Percentiles rank a stretch among this genome's conserved stretches.
These are phyloP conservation scores for Lepiota venenata DNA, from an alignment of 768 basidiomycete genomes.

Conservation along the genomic window DNA sequence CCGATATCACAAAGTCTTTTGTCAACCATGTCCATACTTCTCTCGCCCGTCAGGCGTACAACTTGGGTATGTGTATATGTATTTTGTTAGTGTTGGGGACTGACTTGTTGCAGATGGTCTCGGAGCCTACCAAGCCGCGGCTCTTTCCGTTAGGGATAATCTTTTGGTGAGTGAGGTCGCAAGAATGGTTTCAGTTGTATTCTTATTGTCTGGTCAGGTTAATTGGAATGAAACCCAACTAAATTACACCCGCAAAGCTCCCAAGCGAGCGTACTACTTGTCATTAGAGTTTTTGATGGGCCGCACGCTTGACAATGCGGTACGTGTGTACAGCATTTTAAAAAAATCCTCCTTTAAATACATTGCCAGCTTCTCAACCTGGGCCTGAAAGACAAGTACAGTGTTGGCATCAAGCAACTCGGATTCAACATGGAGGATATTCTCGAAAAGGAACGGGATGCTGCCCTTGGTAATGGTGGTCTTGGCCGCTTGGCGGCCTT, in stretches of 20 bases:
- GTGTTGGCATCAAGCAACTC: slow-evolving; percentile 63
- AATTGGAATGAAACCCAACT: slow-evolving; percentile 88
- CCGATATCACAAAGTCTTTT: slow-evolving; percentile 66
- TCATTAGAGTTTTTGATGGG: slow-evolving; percentile 94
- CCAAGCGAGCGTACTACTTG: slow-evolving; percentile 92
- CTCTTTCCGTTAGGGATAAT: slow-evolving; percentile 84
- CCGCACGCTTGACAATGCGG: slow-evolving; percentile 68
- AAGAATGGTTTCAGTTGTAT: not conserved
- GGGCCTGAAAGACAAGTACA: slow-evolving; percentile 75
- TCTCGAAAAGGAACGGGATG: slow-evolving; percentile 87
- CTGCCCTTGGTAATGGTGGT: slow-evolving; percentile 93
- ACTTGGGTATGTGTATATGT: slow-evolving; percentile 48
- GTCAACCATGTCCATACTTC: slow-evolving; percentile 87
- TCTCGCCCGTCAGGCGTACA: slow-evolving; percentile 88
- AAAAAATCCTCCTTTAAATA: not conserved
- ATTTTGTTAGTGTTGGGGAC: not conserved
- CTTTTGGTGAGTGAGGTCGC: slow-evolving; percentile 54
- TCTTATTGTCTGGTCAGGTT: slow-evolving; percentile 35
- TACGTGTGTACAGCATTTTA: slow-evolving; percentile 30
- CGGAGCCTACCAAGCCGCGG: slow-evolving; percentile 90
- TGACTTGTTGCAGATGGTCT: slow-evolving; percentile 50
- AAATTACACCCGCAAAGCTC: slow-evolving; percentile 74
- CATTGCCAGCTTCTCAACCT: slow-evolving; percentile 77
- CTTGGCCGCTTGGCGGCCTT: slow-evolving; percentile 95
- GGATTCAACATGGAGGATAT: slow-evolving; percentile 91